Conservation (phyloP, 192 early-diverging fungal species). For the Coemansia erecta region DNA sequence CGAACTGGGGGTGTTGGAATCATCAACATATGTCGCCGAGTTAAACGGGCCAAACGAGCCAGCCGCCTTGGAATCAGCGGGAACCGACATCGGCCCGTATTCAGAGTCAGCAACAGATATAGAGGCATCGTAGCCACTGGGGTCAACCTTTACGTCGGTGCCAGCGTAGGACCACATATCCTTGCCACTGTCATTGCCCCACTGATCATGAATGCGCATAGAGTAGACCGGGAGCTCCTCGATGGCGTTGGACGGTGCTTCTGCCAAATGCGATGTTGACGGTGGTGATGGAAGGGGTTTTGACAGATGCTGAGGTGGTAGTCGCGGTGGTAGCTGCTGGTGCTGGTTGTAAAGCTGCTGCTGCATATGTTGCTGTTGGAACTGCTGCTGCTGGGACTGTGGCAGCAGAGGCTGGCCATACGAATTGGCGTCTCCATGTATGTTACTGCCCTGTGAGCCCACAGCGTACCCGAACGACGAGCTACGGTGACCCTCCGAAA, state of each 20-base stretch:
- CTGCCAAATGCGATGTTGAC: background rate
- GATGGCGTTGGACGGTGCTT: background rate
- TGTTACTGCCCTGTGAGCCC: background rate
- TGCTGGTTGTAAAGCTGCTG: background rate
- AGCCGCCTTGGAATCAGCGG: background rate
- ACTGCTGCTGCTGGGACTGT: background rate
- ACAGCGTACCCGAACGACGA: background rate
- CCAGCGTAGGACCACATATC: background rate
- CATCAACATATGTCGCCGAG: too few relatives aligned
- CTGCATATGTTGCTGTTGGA: background rate
- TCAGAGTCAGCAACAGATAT: background rate
- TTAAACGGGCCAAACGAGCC: too few relatives aligned
- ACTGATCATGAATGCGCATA: background rate
- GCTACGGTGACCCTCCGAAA: background rate
- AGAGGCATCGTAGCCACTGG: too few relatives aligned
- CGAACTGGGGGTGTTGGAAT: too few relatives aligned
- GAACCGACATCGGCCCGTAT: background rate
- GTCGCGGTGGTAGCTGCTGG: background rate
- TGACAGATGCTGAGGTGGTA: background rate
- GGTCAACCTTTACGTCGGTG: too few relatives aligned
- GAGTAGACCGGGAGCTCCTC: background rate
- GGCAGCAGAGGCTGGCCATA: background rate
- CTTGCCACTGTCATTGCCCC: background rate
- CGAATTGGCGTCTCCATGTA: background rate
- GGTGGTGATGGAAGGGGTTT: constrained; percentile 3